Evolutionary conservation across 495 filamentous ascomycete genomes (phyloP).

Genomic region (Penicillium salamii): DNA sequence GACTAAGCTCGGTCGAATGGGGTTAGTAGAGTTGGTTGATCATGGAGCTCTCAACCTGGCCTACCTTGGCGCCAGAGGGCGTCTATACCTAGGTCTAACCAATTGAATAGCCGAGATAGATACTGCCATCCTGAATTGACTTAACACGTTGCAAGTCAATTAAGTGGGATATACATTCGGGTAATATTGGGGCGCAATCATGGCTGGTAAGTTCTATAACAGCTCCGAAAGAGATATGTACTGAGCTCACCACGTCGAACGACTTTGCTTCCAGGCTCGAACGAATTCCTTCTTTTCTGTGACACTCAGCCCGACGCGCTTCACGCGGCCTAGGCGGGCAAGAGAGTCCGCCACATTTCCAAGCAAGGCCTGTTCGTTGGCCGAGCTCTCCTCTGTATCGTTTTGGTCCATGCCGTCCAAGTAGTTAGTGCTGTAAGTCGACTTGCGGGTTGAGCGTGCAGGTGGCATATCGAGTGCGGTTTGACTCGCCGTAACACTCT

Average conservation of each 20-base stretch:
- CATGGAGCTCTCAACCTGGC: no score
- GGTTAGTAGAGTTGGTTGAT: no score
- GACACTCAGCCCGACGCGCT: constrained; percentile 80
- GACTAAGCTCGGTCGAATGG: no score
- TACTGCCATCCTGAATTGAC: no score
- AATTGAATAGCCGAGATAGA: no score
- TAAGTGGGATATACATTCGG: constrained; percentile 17
- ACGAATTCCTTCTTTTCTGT: constrained; percentile 82
- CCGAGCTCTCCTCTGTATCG: constrained; percentile 37
- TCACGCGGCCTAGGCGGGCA: constrained; percentile 86
- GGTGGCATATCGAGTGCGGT: constrained; percentile 13
- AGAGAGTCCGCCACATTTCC: constrained; percentile 80
- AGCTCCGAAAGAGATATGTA: neutral
- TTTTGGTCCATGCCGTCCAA: constrained; percentile 45
- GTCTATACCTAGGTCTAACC: no score
- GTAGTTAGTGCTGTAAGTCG: constrained; percentile 48
- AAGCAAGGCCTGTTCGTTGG: constrained; percentile 59
- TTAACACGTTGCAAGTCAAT: no score
- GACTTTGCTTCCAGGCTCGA: constrained; percentile 50
- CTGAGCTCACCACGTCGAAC: constrained; percentile 31
- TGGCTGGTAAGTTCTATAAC: neutral
- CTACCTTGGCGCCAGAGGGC: no score
- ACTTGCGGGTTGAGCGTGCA: constrained; percentile 22
- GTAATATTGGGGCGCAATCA: neutral
- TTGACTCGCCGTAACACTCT: constrained; percentile 53